phyloP scores from a whole-genome alignment of 805 yeast species.

The Zygoascus flipseniorum region DNA sequence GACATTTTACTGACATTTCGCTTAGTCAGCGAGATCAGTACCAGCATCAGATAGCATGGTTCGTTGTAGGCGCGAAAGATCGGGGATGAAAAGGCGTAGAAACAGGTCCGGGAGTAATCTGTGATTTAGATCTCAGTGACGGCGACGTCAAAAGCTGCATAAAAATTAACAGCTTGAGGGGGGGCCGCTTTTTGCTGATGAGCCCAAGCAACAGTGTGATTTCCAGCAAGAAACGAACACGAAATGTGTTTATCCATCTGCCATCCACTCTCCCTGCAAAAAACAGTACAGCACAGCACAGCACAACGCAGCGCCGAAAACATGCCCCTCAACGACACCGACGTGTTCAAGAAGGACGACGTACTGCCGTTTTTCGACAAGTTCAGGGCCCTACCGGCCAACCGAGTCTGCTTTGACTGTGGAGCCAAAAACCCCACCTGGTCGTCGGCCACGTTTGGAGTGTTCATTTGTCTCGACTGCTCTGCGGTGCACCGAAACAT shows the following conservation, averaged over 20 bases:
- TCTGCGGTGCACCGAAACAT: constrained; percentile 91
- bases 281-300: not conserved
- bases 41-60: no score
- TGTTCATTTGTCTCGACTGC: constrained; percentile 86
- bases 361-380: constrained; percentile 55
- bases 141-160: no score
- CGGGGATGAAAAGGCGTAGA: no score
- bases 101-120: no score
- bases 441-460: constrained; percentile 97
- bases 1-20: no score
- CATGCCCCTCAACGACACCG: constrained; percentile 15
- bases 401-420: constrained; percentile 87
- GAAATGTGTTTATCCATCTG: not conserved
- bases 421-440: constrained; percentile 92
- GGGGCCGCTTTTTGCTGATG: no score
- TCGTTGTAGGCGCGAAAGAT: no score
- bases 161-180: no score
- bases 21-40: no score
- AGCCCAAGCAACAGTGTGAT: no score
- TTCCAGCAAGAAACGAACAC: not conserved
- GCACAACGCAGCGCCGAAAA: not conserved
- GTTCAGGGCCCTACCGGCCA: constrained; percentile 59
- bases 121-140: no score
- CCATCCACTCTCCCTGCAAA: not conserved
- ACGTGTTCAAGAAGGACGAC: constrained; percentile 44